Evolutionary conservation across 345 rosid species (phyloP).

Genomic region (Eucalyptus curtisii): DNA sequence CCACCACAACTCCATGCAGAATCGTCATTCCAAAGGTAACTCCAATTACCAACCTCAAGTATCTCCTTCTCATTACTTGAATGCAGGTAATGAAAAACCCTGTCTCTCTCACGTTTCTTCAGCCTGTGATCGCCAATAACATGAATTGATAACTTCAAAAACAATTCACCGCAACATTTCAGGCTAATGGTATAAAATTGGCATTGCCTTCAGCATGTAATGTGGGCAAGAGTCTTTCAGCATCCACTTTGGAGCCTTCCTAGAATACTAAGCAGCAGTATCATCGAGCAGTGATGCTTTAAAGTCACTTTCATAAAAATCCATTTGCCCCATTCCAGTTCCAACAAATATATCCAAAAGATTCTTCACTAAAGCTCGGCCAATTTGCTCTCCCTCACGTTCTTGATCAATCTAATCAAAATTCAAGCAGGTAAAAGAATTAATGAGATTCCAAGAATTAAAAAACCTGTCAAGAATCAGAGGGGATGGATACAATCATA

Average conservation of each 20-base stretch:
- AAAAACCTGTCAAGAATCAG: neutral
- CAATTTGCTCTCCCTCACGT: conserved; percentile 51
- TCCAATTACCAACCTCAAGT: conserved; percentile 28
- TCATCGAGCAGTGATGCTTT: conserved; percentile 49
- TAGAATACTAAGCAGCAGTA: conserved; percentile 64
- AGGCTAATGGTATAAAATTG: neutral
- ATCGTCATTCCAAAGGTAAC: neutral
- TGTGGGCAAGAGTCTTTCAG: conserved; percentile 59
- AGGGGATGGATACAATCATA: neutral
- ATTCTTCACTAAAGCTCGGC: conserved; percentile 45
- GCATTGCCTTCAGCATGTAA: conserved; percentile 41
- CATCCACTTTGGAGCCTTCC: conserved; percentile 81
- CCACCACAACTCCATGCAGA: neutral
- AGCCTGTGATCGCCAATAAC: conserved; percentile 8
- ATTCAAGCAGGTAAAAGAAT: neutral
- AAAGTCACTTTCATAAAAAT: conserved; percentile 32
- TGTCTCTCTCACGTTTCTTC: conserved; percentile 38
- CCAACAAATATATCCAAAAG: conserved; percentile 41
- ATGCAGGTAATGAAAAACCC: conserved; percentile 34
- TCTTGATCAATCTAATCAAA: conserved; percentile 36
- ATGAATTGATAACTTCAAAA: neutral
- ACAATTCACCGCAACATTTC: neutral
- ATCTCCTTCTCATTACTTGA: conserved; percentile 33
- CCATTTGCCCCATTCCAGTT: conserved; percentile 40
- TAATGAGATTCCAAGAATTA: too few relatives aligned